Base-by-base conservation (phyloP, 2,329 filamentous ascomycete species). In the Neofusicoccum sp. region DNA sequence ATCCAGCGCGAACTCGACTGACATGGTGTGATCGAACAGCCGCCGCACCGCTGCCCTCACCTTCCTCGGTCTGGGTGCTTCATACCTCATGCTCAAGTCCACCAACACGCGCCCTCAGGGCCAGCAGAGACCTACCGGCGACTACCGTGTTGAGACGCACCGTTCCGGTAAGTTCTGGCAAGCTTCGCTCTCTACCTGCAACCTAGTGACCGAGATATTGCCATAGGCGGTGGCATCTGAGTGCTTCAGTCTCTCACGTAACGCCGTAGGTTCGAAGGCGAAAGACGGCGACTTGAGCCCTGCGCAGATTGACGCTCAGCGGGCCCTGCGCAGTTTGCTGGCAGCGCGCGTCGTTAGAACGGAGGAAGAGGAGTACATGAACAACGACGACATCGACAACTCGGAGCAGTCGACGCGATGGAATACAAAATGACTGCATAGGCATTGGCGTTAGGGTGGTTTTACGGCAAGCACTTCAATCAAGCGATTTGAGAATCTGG, bases 71-170 rank as follows among this genome's bases (percentile, higher is more conserved):
- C 64, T 76, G 14, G 68, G 70, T 24, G 68, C 70, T 47, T 69
- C 71, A 6, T 74, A 71, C 58, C 60, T 73, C 47, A 64, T 71
- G 34, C 30, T 74, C 26, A 75, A 71, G 59, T 70, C 71, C 24
- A 68, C 64, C 43, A 61, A 68, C 2, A 40, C 73, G 16, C 65
- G 68, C 7, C 64, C 64, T n/a, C 71, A 70, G 61, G 68, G 69
- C 61, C 65, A 67, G 36, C 67, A 72, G 41, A 59, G 30, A 31
- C 51, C 51, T 31, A 28, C 34, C 2, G 57, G 57, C n/a, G 57
- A 59, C 44, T 59, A 47, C 57, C 43, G 45, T n/a, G 57, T 59
- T 3, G 45, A 59, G n/a, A 48, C 57, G 24, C 43, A 45, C 40
- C 57, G 57, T 41, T 59, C 57, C 9, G 57, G 57, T 59, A 41